Evolutionary conservation across 192 early-diverging fungal genomes (phyloP).

Genomic region (Coemansia sp.): DNA sequence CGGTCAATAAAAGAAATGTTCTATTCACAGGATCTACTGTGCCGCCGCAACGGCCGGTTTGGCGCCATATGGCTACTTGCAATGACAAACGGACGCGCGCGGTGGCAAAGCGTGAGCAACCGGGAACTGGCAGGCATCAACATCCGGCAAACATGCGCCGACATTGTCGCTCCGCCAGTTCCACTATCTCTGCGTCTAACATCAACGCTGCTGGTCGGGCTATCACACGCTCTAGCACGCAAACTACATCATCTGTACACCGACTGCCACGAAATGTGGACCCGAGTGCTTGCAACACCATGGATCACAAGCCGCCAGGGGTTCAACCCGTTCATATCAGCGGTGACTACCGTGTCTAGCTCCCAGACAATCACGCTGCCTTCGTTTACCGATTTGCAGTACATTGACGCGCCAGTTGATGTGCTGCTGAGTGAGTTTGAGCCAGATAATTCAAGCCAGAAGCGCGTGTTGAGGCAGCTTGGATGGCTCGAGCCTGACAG

Average conservation of each 20-base stretch:
- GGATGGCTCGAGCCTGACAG: slow-evolving; percentile 18
- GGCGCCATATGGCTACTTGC: slow-evolving; percentile 42
- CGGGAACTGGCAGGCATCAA: slow-evolving; percentile 30
- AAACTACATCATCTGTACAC: slow-evolving; percentile 17
- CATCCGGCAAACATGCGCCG: slow-evolving; percentile 31
- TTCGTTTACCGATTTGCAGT: background rate
- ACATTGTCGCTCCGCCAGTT: slow-evolving; percentile 19
- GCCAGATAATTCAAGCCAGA: background rate
- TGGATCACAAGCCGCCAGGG: slow-evolving; percentile 25
- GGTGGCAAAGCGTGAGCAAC: slow-evolving; percentile 19
- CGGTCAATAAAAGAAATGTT: slow-evolving; percentile 22
- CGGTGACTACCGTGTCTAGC: slow-evolving; percentile 17
- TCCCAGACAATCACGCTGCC: slow-evolving; percentile 23
- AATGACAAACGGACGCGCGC: slow-evolving; percentile 10
- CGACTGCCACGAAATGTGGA: slow-evolving; percentile 26
- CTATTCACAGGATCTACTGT: slow-evolving; percentile 46
- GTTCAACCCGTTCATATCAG: slow-evolving; percentile 30
- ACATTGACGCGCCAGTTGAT: background rate
- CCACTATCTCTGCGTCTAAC: slow-evolving; percentile 37
- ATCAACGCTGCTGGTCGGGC: slow-evolving; percentile 33
- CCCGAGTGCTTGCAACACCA: slow-evolving; percentile 29
- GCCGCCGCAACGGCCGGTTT: slow-evolving; percentile 29
- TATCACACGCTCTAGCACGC: slow-evolving; percentile 23
- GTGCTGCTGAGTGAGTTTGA: background rate
- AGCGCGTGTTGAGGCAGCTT: slow-evolving; percentile 2